phyloP scores from a whole-genome alignment of 768 basidiomycete genomes.

The Fistulinella prunicolor region DNA sequence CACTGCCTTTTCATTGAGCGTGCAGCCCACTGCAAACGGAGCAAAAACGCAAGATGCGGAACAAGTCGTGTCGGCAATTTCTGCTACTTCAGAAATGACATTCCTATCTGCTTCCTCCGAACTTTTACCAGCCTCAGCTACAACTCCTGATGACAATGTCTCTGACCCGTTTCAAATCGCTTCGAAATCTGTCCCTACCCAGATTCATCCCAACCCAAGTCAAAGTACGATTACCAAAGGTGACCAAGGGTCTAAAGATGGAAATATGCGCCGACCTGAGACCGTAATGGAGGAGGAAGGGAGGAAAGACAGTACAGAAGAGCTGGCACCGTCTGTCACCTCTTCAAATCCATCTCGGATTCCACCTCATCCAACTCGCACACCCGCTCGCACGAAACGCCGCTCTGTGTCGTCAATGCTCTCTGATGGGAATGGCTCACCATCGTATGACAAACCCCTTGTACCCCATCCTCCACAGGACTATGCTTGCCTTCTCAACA shows the following conservation, averaged over 20 bases:
- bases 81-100: slow-evolving; percentile 41
- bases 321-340: slow-evolving; percentile 17
- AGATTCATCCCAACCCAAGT: slow-evolving; percentile 52
- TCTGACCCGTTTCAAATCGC: slow-evolving; percentile 42
- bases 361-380: slow-evolving; percentile 73
- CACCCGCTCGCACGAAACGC: slow-evolving; percentile 92
- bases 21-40: slow-evolving; percentile 15
- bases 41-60: slow-evolving; percentile 21
- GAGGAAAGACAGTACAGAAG: slow-evolving; percentile 1
- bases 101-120: slow-evolving; percentile 55
- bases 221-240: slow-evolving; percentile 58
- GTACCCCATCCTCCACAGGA: slow-evolving; percentile 45
- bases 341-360: slow-evolving; percentile 25
- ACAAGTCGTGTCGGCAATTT: slow-evolving; percentile 43
- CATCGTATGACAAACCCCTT: slow-evolving; percentile 45
- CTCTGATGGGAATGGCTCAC: slow-evolving; percentile 57
- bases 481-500: slow-evolving; percentile 59
- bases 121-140: slow-evolving; percentile 47
- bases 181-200: slow-evolving; percentile 18
- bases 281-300: slow-evolving; percentile 53
- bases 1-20: slow-evolving; percentile 28
- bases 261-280: slow-evolving; percentile 41
- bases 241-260: slow-evolving; percentile 25
- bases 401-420: slow-evolving; percentile 90
- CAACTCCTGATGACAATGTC: slow-evolving; percentile 51